A percentile compares a stretch with the other conserved stretches of the same genome.
Evolutionary conservation across 257 asterid species (phyloP).

Genomic region (Solanum appendiculatum): DNA sequence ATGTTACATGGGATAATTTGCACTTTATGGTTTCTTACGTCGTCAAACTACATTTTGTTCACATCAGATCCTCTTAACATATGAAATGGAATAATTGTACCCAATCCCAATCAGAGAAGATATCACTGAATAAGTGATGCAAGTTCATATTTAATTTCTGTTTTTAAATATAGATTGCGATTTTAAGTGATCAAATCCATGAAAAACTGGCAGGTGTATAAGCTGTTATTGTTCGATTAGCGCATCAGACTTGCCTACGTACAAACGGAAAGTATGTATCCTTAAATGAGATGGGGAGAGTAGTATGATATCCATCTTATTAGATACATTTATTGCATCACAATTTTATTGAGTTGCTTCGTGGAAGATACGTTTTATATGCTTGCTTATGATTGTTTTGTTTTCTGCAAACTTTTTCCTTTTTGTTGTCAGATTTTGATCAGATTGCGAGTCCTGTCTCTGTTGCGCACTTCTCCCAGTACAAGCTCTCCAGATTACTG

Average conservation of each 20-base stretch:
- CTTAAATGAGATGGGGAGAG: not conserved
- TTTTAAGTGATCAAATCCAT: not conserved
- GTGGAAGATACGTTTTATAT: not conserved
- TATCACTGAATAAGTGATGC: not conserved
- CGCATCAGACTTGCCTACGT: not conserved
- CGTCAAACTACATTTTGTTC: not conserved
- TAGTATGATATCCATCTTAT: not conserved
- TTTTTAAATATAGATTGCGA: not conserved
- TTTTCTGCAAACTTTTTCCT: slow-evolving; percentile 5
- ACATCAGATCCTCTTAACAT: not conserved
- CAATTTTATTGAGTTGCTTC: not conserved
- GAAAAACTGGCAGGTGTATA: not conserved
- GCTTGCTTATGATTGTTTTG: not conserved
- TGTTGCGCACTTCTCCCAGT: slow-evolving; percentile 95
- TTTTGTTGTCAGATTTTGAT: slow-evolving; percentile 65
- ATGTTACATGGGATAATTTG: not conserved
- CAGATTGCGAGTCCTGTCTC: slow-evolving; percentile 71
- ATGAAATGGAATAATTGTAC: not conserved
- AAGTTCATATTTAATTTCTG: not conserved
- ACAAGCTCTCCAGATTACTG: slow-evolving; percentile 62
- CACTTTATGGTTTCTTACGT: not conserved
- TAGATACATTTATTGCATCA: not conserved
- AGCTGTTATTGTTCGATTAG: not conserved
- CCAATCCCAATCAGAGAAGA: not conserved
- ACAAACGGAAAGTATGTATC: not conserved